Evolutionary conservation across 1,284 basidiomycete genomes (phyloP), one percentile per base, ranked within the genome.

Genomic region (Apiotrichum gamsii): DNA sequence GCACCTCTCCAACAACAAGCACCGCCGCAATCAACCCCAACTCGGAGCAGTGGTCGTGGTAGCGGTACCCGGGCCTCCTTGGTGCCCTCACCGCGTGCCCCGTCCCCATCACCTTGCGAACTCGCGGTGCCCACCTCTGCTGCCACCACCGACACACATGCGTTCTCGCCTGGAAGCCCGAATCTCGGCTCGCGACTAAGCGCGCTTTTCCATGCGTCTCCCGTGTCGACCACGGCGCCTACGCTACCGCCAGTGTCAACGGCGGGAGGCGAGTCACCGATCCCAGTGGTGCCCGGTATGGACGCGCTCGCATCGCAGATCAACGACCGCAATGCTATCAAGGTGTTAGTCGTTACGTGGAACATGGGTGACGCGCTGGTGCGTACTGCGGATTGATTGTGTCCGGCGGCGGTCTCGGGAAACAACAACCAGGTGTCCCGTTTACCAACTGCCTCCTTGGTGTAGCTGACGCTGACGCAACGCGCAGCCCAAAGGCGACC

Each of bases 291-390:
- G 19, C 8, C 16, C 24, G 24, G 41, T 19, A 11, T 18, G 24
- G 10, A 15, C 25, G 13, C 33, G n/a, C 5, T 40, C 13, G 39
- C 29, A 19, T 24, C 9, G 21, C 20, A 20, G 21, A 45, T 51
- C 18, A 51, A 51, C 40, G 54, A 69, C 40, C 51, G 69, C n/a
- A 55, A 65, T 8, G 62, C 66, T 2, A 72, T 77, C 59, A 77
- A 76, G 54, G 70, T 77, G 23, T 62, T 74, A 39, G 65, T 76
- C 43, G 66, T 75, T 36, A 76, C 75, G 2, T 77, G 76, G 76
- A 77, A 77, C 52, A 75, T 76, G 72, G 75, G 72, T 10, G 72
- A 72, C 51, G 67, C 70, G 2, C 51, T 77, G 25, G 74, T 75
- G 36, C 61, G 68, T 59, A 6, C 10, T 11, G 6, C 25, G 25